These are phyloP conservation scores for Sorghum bicolor DNA, from an alignment of 176 grass and related monocot genomes.

Conservation along the genomic window Sorghum_bicolor_NCBIv3 NC_012876.2:60703501-60704000, in stretches of 20 bases:
- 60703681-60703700: neutral
- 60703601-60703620: conserved; percentile 63
- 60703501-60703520: neutral
- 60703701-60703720: too few species aligned
- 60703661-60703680: conserved; percentile 40
- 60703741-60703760: conserved; percentile 29
- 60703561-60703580: conserved; percentile 81
- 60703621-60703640: conserved; percentile 77
- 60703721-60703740: neutral
- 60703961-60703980: conserved; percentile 66
- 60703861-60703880: neutral
- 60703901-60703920: neutral
- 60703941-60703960: conserved; percentile 62
- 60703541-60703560: neutral
- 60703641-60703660: conserved; percentile 63
- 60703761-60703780: conserved; percentile 90
- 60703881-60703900: neutral
- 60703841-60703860: conserved; percentile 95
- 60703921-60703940: neutral
- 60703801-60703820: conserved; percentile 69
- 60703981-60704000: conserved; percentile 63
- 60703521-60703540: too few species aligned
- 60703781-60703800: conserved; percentile 68
- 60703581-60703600: conserved; percentile 44
- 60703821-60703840: conserved; percentile 57